A percentile compares a stretch with the other conserved stretches of the same genome.
Conservation (phyloP, 805 yeast species). For the Candida verbasci region DNA sequence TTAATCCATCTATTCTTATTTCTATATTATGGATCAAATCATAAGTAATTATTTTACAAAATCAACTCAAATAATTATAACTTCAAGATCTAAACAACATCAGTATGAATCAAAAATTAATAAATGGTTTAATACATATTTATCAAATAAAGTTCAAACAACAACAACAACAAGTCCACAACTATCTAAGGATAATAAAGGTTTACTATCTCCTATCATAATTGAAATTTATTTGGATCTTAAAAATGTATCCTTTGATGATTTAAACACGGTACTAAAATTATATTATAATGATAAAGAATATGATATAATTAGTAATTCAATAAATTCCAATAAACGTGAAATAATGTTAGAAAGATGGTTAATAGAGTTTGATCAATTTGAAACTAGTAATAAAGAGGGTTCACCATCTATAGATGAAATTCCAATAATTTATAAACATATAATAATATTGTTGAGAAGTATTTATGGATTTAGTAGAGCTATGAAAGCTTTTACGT, state of each 20-base stretch:
- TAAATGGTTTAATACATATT: slow-evolving; percentile 62
- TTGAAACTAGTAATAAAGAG: slow-evolving; percentile 22
- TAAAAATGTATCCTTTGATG: slow-evolving; percentile 19
- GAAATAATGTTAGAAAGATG: slow-evolving; percentile 95
- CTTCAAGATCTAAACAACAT: slow-evolving; percentile 35
- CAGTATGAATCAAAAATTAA: slow-evolving; percentile 31
- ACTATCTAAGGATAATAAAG: neutral
- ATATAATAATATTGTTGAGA: slow-evolving; percentile 69
- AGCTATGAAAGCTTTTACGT: slow-evolving; percentile 67
- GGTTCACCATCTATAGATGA: slow-evolving; percentile 36
- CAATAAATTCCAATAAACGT: slow-evolving; percentile 41
- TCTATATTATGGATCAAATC: neutral
- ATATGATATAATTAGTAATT: neutral
- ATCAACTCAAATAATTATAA: slow-evolving; percentile 53
- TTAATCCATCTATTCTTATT: too few relatives aligned
- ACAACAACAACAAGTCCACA: too few relatives aligned
- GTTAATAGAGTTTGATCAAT: slow-evolving; percentile 75
- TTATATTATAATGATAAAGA: neutral
- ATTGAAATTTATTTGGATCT: slow-evolving; percentile 79
- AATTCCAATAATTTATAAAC: slow-evolving; percentile 66
- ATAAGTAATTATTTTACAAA: slow-evolving; percentile 51
- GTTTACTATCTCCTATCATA: slow-evolving; percentile 69
- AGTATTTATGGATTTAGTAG: slow-evolving; percentile 63
- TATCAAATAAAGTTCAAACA: too few relatives aligned
- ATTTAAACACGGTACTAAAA: too few relatives aligned